These are phyloP conservation scores for Dipodascus geniculatus DNA, from an alignment of 805 yeast genomes.

Conservation along the genomic window DNA sequence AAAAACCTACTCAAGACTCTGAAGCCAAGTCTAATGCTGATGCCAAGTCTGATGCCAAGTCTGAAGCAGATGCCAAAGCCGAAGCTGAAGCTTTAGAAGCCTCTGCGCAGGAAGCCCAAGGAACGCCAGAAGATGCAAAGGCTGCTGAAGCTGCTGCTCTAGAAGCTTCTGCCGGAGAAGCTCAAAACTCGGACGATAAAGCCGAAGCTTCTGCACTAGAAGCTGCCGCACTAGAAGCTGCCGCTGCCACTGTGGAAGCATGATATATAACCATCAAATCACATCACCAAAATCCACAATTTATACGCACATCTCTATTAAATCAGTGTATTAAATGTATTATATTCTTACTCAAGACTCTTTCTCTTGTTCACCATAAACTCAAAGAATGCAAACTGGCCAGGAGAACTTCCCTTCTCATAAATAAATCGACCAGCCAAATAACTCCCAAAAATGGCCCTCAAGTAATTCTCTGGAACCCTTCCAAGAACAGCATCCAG, in stretches of 20 bases:
- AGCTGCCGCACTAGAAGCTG: neutral
- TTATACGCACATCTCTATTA: neutral
- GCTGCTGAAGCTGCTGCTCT: neutral
- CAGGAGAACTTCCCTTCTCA: constrained; percentile 66
- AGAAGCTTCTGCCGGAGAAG: neutral
- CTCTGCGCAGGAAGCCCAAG: neutral
- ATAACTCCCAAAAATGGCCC: constrained; percentile 79
- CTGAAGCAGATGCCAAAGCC: neutral
- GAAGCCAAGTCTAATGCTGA: neutral
- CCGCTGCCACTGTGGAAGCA: neutral
- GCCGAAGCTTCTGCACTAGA: neutral
- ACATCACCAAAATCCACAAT: no score
- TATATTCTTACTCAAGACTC: neutral
- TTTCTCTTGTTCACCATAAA: constrained; percentile 27
- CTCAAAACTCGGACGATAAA: neutral
- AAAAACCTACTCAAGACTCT: neutral
- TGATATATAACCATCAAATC: no score
- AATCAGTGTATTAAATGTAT: neutral
- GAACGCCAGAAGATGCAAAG: no score
- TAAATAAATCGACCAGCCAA: constrained; percentile 80
- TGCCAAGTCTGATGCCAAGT: neutral
- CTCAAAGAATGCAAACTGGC: constrained; percentile 42
- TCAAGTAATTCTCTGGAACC: constrained; percentile 80
- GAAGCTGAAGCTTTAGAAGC: neutral
- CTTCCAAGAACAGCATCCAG: constrained; percentile 56